Evolutionary conservation across 805 yeast genomes (phyloP).

Genomic region (Teunomyces gatunensis): DNA sequence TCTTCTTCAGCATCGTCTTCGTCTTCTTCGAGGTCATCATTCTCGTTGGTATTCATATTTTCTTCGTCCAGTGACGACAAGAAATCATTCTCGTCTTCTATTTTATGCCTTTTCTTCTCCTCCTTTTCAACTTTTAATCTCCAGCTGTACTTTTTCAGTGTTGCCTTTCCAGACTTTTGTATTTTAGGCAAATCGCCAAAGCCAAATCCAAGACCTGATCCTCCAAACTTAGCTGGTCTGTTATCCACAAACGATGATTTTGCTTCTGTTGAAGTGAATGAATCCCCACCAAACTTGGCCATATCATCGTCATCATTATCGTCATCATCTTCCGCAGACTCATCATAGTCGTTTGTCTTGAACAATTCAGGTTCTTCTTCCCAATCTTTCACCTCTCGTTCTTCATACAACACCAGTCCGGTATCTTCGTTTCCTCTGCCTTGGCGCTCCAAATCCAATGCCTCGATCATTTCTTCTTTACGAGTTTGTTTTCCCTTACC

Average conservation of each 20-base stretch:
- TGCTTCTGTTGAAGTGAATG: slow-evolving; percentile 16
- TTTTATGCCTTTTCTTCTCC: slow-evolving; percentile 35
- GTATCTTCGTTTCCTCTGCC: slow-evolving; percentile 69
- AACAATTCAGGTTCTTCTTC: slow-evolving; percentile 12
- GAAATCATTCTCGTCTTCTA: slow-evolving; percentile 66
- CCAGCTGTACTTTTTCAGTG: slow-evolving; percentile 70
- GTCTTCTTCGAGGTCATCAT: slow-evolving; percentile 14
- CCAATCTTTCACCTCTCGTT: slow-evolving; percentile 65
- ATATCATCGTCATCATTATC: slow-evolving; percentile 14
- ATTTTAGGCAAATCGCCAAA: slow-evolving; percentile 55
- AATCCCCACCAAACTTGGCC: slow-evolving; percentile 17
- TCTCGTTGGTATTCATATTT: slow-evolving; percentile 17
- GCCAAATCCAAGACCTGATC: slow-evolving; percentile 68
- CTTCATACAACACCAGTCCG: slow-evolving; percentile 64
- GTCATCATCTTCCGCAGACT: slow-evolving; percentile 1
- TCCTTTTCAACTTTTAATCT: slow-evolving; percentile 38
- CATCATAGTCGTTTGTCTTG: neutral
- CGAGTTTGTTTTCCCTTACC: slow-evolving; percentile 74
- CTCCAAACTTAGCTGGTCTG: slow-evolving; percentile 61
- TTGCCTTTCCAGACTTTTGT: slow-evolving; percentile 20
- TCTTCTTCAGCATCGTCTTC: slow-evolving; percentile 21
- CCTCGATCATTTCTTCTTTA: slow-evolving; percentile 70
- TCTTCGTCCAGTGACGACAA: slow-evolving; percentile 32
- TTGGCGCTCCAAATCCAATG: slow-evolving; percentile 64
- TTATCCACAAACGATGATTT: slow-evolving; percentile 60